Evolutionary conservation across 164 flowering plant species (phyloP), one percentile per base, ranked within the genome.

Genomic region (Stephania cephalantha): DNA sequence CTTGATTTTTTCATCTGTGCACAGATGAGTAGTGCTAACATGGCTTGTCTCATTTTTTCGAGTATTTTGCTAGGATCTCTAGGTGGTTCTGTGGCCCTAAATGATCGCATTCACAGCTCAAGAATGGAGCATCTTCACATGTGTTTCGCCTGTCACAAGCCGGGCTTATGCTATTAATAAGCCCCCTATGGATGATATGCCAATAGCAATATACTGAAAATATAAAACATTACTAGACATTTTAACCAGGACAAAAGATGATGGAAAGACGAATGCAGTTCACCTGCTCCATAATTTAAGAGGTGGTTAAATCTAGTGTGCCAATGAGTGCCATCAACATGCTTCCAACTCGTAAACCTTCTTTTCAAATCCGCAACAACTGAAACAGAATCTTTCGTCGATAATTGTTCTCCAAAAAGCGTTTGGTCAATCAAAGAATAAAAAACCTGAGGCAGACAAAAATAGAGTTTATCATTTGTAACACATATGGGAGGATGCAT

Each of bases 271-370:
- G 5, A 25, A 71, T 48, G 69, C 0, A 44, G 4, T 61, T 53
- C 64, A 93, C 99, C 98, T 81, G 95, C 98, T 71, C 99, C 99
- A 79, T 96, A 96, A 76, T 84, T 89, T 70, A 91, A 70, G 55
- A 96, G 88, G 86, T 96, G 98, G 77, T 73, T 90, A 83, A 96
- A 96, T 78, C 98, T 87, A 58, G 95, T 86, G 70, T 92, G 97
- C 99, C 97, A 91, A 76, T 91, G 90, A 29, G 97, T 92, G 61
- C 98, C 99, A 68, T 94, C 97, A 50, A 88, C 94, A 81, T 96
- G 88, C 76, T 86, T 89, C 91, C 94, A 90, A 78, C 95, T 85
- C 15, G 94, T 89, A 72, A 87, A 76, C 68, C 84, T 78, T 70
- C 82, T 86, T 85, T 87, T 90, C 79, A 96, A 78, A 68, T 91